A percentile compares a stretch with the other conserved stretches of the same genome.
phyloP scores from a whole-genome alignment of 495 filamentous ascomycete species.

The Letharia lupina region DNA sequence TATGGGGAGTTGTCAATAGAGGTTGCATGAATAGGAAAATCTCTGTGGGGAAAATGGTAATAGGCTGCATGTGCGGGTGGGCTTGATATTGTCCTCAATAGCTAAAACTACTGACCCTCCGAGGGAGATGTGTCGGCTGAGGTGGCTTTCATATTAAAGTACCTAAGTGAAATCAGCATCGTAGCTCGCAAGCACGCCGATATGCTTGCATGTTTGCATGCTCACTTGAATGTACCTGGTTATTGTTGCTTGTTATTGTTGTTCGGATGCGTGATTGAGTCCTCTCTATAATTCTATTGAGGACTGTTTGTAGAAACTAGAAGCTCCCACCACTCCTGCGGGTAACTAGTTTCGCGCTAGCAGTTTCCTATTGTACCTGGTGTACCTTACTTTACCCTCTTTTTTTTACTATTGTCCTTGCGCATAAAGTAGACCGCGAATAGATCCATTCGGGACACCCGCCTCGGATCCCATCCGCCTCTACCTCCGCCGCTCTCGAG shows the following conservation, averaged over 20 bases:
- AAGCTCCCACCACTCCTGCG: not conserved
- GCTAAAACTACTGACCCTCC: not conserved
- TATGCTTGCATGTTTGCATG: not conserved
- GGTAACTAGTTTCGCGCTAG: not conserved
- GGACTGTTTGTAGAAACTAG: not conserved
- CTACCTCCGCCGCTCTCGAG: too few relatives aligned
- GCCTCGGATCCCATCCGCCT: not conserved
- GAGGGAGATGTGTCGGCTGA: not conserved
- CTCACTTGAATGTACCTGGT: not conserved
- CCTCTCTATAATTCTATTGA: not conserved
- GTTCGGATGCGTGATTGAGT: not conserved
- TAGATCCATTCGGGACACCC: not conserved
- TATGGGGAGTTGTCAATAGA: not conserved
- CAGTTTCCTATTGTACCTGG: not conserved
- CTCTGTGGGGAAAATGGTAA: not conserved
- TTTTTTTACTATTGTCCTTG: not conserved
- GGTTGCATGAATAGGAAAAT: not conserved
- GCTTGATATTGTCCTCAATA: slow-evolving; percentile 6
- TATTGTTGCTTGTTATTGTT: slow-evolving; percentile 1
- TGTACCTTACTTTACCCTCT: not conserved
- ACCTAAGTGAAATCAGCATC: not conserved
- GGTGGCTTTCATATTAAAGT: not conserved
- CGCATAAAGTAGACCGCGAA: too few relatives aligned
- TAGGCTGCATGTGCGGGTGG: not conserved
- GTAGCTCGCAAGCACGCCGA: not conserved